Evolutionary conservation across 352 stramenopile genomes (phyloP), one percentile per base, ranked within the genome.

Genomic region (Pythium monospermum): DNA sequence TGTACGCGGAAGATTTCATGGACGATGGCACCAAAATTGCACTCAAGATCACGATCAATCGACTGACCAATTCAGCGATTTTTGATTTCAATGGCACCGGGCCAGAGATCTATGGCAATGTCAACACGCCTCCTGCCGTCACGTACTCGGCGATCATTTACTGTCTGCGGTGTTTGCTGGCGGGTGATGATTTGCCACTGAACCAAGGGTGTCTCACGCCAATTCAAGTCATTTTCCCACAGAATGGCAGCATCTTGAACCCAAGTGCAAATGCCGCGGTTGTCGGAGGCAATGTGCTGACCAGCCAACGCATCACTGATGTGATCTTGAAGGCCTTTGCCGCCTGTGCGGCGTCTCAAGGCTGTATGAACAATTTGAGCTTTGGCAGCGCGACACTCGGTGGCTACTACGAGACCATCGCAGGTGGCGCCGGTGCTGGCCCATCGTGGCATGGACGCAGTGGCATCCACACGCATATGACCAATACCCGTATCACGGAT

Each of bases 331-430:
- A 91, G 57, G 96, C 96, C 2, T 99, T 99, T 66, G 83, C 61
- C 3, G 96, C 96, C 12, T 98, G 92, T 61, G 96, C 97, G 4
- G 96, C 96, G 1, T 98, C 91, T 32, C 96, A 99, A 63, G 97
- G 97, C 0, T 99, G 96, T 67, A 99, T 99, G 97, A 99, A 99
- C 76, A 99, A 99, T 68, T 79, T 99, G 22, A 99, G 94, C 18
- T 99, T 99, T 74, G 97, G 97, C 25, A 96, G 98, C 60, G 78
- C 95, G 13, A 82, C 73, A 22, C 68, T 97, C 22, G 89, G 89
- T 13, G 96, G 96, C 6, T 99, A 99, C 69, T 99, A 99, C 73
- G 96, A 99, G 69, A 99, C 97, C 6, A 99, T 99, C 69, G 96
- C 96, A 13, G 97, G 97, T 44, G 97, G 97, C 22, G 91, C 96